phyloP scores from a whole-genome alignment of 2,329 filamentous ascomycete genomes.

The Aureobasidium melanogenum region DNA sequence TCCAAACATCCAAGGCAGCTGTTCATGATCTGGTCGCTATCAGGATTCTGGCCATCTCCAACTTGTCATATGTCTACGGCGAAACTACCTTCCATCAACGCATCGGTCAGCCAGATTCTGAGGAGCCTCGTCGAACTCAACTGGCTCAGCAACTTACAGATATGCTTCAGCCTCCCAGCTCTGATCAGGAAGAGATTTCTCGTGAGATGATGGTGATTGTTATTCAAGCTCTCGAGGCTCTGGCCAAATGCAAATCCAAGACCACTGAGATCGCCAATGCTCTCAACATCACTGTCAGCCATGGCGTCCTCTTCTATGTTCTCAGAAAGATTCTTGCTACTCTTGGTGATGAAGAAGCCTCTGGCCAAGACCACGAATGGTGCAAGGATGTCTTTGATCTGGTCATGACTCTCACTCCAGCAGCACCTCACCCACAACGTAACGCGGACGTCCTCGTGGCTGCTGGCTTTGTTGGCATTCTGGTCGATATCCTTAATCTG shows the following conservation, averaged over 20 bases:
- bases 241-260: conserved; percentile 69
- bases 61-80: conserved; percentile 78
- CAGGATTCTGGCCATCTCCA: conserved; percentile 78
- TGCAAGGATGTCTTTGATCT: conserved; percentile 83
- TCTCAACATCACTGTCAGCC: conserved; percentile 92
- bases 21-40: conserved; percentile 69
- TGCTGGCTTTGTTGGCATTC: conserved; percentile 78
- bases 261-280: conserved; percentile 76
- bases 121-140: conserved; percentile 82
- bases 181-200: conserved; percentile 59
- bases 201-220: conserved; percentile 73
- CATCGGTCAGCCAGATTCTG: conserved; percentile 75
- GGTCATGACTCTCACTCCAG: conserved; percentile 59
- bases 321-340: conserved; percentile 83
- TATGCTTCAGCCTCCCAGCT: conserved; percentile 72
- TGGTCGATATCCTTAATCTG: conserved; percentile 79
- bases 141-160: conserved; percentile 88
- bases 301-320: conserved; percentile 88
- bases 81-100: conserved; percentile 80
- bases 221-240: conserved; percentile 72
- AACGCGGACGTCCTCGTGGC: conserved; percentile 78
- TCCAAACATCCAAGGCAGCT: conserved; percentile 55
- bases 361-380: conserved; percentile 74
- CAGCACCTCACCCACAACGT: conserved; percentile 51
- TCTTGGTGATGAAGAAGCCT: conserved; percentile 54